Evolutionary conservation across 2,329 filamentous ascomycete genomes (phyloP).

Genomic region (Beauveria asiatica): DNA sequence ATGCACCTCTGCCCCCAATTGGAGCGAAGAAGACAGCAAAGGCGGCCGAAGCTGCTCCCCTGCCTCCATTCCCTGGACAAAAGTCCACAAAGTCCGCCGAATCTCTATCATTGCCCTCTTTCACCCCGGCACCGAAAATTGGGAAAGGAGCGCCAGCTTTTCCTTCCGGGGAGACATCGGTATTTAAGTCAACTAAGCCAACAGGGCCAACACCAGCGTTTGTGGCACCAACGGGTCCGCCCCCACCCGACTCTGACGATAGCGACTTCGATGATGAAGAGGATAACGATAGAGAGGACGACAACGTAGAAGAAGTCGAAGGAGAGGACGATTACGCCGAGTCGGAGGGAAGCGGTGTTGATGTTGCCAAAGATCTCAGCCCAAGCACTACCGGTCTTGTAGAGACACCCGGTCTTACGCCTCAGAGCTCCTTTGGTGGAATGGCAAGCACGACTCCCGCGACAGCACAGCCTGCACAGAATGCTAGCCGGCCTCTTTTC

Average conservation of each 20-base stretch:
- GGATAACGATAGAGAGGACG: conserved; percentile 30
- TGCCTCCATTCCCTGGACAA: conserved; percentile 25
- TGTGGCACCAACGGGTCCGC: conserved; percentile 21
- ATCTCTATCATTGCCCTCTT: conserved; percentile 34
- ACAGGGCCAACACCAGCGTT: conserved; percentile 1
- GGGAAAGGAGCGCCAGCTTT: not conserved
- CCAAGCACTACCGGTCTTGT: conserved; percentile 37
- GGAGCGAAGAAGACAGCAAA: conserved; percentile 19
- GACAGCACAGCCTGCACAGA: conserved; percentile 31
- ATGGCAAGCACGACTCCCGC: conserved; percentile 30
- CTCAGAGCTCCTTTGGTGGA: conserved; percentile 50
- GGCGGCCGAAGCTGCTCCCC: conserved; percentile 19
- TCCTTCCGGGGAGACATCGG: not conserved
- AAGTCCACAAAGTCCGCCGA: conserved; percentile 20
- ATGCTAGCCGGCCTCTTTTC: conserved; percentile 40
- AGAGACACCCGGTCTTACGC: conserved; percentile 43
- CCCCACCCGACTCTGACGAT: conserved; percentile 20
- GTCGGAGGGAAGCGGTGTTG: conserved; percentile 53
- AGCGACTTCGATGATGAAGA: conserved; percentile 27
- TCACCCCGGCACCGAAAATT: conserved; percentile 18
- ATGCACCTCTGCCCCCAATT: conserved; percentile 27
- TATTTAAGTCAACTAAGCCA: conserved; percentile 8
- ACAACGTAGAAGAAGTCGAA: conserved; percentile 32
- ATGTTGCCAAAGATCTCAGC: conserved; percentile 56
- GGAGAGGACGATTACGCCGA: conserved; percentile 40